phyloP scores from a whole-genome alignment of 805 yeast genomes.

The Barnettozyma siamensis region DNA sequence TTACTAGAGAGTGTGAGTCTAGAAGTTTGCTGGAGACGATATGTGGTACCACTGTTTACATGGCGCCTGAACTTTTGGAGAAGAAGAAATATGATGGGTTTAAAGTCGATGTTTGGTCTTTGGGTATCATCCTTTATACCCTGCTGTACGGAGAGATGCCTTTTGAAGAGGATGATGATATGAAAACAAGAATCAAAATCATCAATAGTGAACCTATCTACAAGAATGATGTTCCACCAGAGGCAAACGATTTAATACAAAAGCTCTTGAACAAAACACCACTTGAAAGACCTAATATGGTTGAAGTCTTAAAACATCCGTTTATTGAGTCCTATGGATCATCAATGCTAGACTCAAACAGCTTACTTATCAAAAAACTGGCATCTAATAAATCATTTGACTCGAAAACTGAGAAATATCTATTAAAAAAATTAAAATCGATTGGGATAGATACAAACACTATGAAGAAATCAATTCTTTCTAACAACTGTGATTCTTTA shows the following conservation, averaged over 20 bases:
- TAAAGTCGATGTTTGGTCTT: constrained; percentile 84
- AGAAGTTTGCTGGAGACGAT: constrained; percentile 65
- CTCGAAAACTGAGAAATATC: constrained; percentile 54
- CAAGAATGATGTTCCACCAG: constrained; percentile 40
- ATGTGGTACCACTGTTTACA: constrained; percentile 92
- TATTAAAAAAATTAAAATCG: constrained; percentile 53
- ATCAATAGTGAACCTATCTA: constrained; percentile 60
- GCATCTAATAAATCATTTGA: constrained; percentile 41
- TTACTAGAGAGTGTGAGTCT: constrained; percentile 69
- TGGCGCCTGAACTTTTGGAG: constrained; percentile 89
- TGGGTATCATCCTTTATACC: constrained; percentile 85
- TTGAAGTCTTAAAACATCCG: constrained; percentile 46
- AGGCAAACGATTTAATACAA: constrained; percentile 46
- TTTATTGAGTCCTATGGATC: constrained; percentile 43
- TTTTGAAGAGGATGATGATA: constrained; percentile 75
- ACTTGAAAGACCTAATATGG: constrained; percentile 48
- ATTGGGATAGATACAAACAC: constrained; percentile 59
- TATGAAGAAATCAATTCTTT: constrained; percentile 50
- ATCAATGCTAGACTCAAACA: constrained; percentile 34
- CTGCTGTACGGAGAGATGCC: constrained; percentile 86
- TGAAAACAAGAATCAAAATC: constrained; percentile 53
- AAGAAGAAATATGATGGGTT: constrained; percentile 71
- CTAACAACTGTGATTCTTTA: constrained; percentile 60
- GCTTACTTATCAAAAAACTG: constrained; percentile 30
- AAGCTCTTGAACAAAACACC: constrained; percentile 64